Conservation (phyloP, 805 yeast species). For the Danielozyma ontarioensis region DNA sequence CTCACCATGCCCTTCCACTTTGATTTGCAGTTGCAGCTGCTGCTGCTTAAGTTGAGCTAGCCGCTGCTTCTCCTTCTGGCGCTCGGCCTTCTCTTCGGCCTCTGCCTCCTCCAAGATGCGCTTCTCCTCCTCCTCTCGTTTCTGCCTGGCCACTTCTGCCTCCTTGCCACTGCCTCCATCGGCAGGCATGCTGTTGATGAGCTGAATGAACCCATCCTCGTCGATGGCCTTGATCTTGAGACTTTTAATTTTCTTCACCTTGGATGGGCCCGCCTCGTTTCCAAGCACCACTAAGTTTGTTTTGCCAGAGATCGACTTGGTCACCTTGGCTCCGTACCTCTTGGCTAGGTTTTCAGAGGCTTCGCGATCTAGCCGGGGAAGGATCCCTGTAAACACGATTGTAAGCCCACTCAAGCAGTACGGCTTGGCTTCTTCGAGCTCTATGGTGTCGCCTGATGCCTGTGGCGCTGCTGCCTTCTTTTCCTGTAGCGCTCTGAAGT, state of each 20-base stretch:
- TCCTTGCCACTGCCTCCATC: slow-evolving; percentile 85
- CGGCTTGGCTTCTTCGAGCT: slow-evolving; percentile 76
- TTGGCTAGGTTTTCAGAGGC: slow-evolving; percentile 74
- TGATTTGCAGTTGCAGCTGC: slow-evolving; percentile 1
- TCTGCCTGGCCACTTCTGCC: slow-evolving; percentile 68
- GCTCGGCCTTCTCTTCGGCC: slow-evolving; percentile 37
- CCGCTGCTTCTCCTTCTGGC: slow-evolving; percentile 21
- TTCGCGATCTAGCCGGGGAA: slow-evolving; percentile 75
- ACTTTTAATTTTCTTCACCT: slow-evolving; percentile 72
- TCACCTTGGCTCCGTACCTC: slow-evolving; percentile 86
- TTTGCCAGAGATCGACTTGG: slow-evolving; percentile 76
- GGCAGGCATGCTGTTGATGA: slow-evolving; percentile 76
- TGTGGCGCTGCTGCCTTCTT: slow-evolving; percentile 14
- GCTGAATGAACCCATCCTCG: slow-evolving; percentile 78
- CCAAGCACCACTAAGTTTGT: slow-evolving; percentile 90
- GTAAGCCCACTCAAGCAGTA: slow-evolving; percentile 86
- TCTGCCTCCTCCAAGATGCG: slow-evolving; percentile 41
- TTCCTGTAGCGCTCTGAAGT: slow-evolving; percentile 46
- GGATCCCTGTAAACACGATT: slow-evolving; percentile 86
- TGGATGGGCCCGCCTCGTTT: slow-evolving; percentile 95
- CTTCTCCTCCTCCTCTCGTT: slow-evolving; percentile 64
- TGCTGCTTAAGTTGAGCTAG: slow-evolving; percentile 3
- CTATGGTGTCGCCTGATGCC: slow-evolving; percentile 32
- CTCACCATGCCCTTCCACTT: neutral
- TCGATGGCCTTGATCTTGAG: slow-evolving; percentile 74